A percentile compares a stretch with the other conserved stretches of the same genome.
Evolutionary conservation across 768 basidiomycete species (phyloP).

Genomic region (Agrocybe chaxingu): DNA sequence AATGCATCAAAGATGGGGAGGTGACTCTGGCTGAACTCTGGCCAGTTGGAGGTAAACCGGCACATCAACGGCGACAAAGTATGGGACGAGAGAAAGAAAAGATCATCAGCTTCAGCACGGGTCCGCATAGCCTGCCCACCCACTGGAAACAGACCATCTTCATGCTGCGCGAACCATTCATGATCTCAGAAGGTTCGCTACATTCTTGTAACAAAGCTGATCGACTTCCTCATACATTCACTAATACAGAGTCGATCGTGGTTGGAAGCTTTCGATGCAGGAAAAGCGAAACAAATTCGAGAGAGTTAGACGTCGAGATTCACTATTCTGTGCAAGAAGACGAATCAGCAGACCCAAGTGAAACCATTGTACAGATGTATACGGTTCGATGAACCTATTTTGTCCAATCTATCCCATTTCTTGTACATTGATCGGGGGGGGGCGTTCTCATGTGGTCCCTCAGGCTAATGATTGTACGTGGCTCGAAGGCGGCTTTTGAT

Average conservation of each 20-base stretch:
- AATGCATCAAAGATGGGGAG: constrained; percentile 54
- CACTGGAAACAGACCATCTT: constrained; percentile 98
- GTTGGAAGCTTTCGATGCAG: constrained; percentile 78
- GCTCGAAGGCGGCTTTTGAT: constrained; percentile 70
- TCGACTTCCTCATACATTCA: not conserved
- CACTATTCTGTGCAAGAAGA: constrained; percentile 61
- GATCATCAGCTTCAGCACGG: constrained; percentile 84
- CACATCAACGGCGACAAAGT: constrained; percentile 59
- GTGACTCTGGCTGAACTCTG: constrained; percentile 74
- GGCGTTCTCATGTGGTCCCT: not conserved
- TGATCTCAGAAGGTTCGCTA: constrained; percentile 66
- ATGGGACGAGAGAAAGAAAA: constrained; percentile 43
- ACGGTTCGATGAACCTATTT: constrained; percentile 56
- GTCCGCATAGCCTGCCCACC: constrained; percentile 81
- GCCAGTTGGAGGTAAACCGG: constrained; percentile 69
- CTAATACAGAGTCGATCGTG: constrained; percentile 61
- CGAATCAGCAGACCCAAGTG: constrained; percentile 30
- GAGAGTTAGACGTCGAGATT: constrained; percentile 91
- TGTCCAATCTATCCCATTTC: not conserved
- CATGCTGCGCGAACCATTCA: constrained; percentile 74
- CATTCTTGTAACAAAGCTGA: not conserved
- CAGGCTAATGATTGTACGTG: constrained; percentile 46
- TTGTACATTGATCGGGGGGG: not conserved
- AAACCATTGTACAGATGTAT: constrained; percentile 70
- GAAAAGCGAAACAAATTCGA: constrained; percentile 76